Conservation (phyloP, 2,329 filamentous ascomycete species). For the Aphanocladium album region DNA sequence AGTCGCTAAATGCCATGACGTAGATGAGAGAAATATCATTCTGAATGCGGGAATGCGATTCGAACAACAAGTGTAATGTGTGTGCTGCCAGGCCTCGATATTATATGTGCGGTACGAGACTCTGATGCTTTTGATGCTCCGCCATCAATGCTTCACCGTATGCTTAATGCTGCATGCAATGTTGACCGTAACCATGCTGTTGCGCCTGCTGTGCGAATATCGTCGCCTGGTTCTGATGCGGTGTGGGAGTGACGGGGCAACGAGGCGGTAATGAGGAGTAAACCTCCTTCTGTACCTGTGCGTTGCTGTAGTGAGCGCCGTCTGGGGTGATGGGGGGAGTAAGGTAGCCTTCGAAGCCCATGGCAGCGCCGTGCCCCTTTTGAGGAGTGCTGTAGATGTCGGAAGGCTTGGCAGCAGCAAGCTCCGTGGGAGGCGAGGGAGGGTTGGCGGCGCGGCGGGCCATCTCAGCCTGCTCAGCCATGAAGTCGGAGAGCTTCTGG, state of each 20-base stretch:
- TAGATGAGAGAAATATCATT: slow-evolving; percentile 32
- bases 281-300: slow-evolving; percentile 39
- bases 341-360: slow-evolving; percentile 68
- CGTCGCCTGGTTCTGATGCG: slow-evolving; percentile 37
- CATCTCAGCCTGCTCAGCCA: slow-evolving; percentile 54
- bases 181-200: slow-evolving; percentile 32
- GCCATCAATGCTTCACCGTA: neutral
- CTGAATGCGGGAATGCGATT: slow-evolving; percentile 23
- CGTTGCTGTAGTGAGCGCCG: slow-evolving; percentile 41
- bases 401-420: slow-evolving; percentile 45
- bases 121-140: slow-evolving; percentile 1
- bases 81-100: slow-evolving; percentile 8
- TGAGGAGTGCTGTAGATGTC: slow-evolving; percentile 73
- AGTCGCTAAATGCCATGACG: slow-evolving; percentile 45
- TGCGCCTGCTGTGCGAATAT: slow-evolving; percentile 30
- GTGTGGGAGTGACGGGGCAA: slow-evolving; percentile 60
- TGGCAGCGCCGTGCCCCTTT: slow-evolving; percentile 62
- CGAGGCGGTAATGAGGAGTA: slow-evolving; percentile 44
- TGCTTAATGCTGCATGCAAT: neutral
- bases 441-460: slow-evolving; percentile 45
- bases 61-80: slow-evolving; percentile 4
- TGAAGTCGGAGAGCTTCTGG: slow-evolving; percentile 52
- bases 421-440: slow-evolving; percentile 54
- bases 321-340: slow-evolving; percentile 85
- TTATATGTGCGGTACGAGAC: slow-evolving; percentile 12